Base-by-base conservation (phyloP, 768 basidiomycete genomes). In the Rickenella mellea region DNA sequence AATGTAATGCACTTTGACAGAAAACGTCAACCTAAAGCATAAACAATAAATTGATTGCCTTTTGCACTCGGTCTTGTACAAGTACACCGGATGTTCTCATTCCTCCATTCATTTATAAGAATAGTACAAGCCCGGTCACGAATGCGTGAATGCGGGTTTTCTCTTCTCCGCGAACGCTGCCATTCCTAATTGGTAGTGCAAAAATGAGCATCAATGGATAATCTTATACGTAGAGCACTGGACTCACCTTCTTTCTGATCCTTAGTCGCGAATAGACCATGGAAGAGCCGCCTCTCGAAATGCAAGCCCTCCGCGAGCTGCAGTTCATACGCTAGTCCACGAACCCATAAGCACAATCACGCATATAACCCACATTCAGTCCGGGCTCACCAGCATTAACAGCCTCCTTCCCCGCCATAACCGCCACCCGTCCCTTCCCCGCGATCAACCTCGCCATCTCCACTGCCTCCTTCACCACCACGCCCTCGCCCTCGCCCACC, bases 101-200 rank as follows among this genome's bases (percentile, higher is more conserved):
- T 10, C 11, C 19, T 30, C 10, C 29, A n/a, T 30, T 10, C 10
- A 30, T n/a, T 10, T 38, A 21, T 49, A 20, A 41, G 9, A 15
- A 4, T 12, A 5, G 17, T 29, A 17, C 25, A 22, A 6, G 22
- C 11, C 19, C 11, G 6, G 12, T 55, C 46, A 74, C 35, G 65
- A 58, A 62, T 93, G 73, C 24, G 78, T 80, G 66, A 90, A 99
- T 19, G 74, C 70, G 12, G 94, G 67, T 63, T 85, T 85, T 57
- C 94, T 75, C 71, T 97, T 99, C 63, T 96, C 88, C 8, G 80
- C 79, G 54, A 99, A 98, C 17, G 94, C 94, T 19, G 70, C 59
- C 94, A 98, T 99, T 15, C 94, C 93, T 94, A 36, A 36, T 5
- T 33, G 6, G n/a, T n/a, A n/a, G 50, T 20, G 21, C 24, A 42